A percentile compares a stretch with the other conserved stretches of the same genome.
phyloP scores from a whole-genome alignment of 805 yeast species.

The Clavispora carvajalis region DNA sequence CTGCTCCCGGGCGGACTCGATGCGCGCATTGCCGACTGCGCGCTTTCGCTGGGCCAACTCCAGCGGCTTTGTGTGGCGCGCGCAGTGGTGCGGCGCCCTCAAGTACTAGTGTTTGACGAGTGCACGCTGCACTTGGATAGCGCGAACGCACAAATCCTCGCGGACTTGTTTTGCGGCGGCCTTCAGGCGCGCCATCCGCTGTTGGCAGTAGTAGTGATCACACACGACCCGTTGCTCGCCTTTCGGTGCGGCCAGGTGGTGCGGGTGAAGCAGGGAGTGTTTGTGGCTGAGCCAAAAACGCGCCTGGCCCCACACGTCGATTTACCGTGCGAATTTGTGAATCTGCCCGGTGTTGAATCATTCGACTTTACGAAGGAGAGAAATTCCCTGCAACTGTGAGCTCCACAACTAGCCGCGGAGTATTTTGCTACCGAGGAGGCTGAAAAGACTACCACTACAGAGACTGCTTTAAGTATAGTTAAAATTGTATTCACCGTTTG shows the following conservation, averaged over 20 bases:
- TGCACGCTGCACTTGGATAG: conserved; percentile 85
- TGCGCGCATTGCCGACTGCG: conserved; percentile 50
- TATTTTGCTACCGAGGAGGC: too few relatives aligned
- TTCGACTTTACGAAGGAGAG: too few relatives aligned
- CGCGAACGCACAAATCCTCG: conserved; percentile 48
- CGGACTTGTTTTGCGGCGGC: conserved; percentile 38
- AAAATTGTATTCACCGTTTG: too few relatives aligned
- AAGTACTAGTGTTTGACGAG: conserved; percentile 73
- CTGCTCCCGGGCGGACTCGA: conserved; percentile 54
- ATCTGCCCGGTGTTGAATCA: too few relatives aligned
- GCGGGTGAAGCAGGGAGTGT: conserved; percentile 43
- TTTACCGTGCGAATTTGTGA: background rate
- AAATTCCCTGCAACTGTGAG: too few relatives aligned
- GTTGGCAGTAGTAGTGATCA: conserved; percentile 53
- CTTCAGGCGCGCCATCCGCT: conserved; percentile 13
- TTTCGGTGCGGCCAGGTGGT: conserved; percentile 47
- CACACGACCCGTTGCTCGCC: conserved; percentile 52
- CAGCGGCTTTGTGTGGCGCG: conserved; percentile 84
- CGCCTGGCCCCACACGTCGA: background rate
- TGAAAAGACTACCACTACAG: too few relatives aligned
- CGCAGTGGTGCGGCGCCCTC: conserved; percentile 66
- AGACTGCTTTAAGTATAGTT: too few relatives aligned
- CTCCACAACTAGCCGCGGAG: too few relatives aligned
- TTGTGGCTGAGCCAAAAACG: conserved; percentile 38
- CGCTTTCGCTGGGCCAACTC: conserved; percentile 84